Conservation (phyloP, 345 rosid species). For the Leavenworthia alabamica region DNA sequence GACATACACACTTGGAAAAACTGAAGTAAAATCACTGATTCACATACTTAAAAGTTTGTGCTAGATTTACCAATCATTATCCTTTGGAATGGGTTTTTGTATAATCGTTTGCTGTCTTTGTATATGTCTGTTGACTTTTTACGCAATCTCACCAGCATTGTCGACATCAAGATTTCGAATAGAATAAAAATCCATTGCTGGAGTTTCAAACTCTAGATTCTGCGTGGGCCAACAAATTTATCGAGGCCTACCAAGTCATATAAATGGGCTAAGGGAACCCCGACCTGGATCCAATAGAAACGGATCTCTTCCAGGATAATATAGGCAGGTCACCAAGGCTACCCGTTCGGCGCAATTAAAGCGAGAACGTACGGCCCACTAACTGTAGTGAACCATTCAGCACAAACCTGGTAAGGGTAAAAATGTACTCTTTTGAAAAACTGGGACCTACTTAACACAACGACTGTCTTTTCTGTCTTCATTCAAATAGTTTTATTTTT, state of each 20-base stretch:
- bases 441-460: conserved; percentile 12
- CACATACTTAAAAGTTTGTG: neutral
- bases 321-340: neutral
- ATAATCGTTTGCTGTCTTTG: neutral
- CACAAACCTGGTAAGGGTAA: neutral
- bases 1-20: neutral
- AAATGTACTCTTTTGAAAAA: too few species aligned
- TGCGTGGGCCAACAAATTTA: neutral
- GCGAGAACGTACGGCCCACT: neutral
- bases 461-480: conserved; percentile 30
- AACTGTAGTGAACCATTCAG: neutral
- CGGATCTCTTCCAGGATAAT: neutral
- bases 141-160: neutral
- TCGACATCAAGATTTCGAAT: neutral
- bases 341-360: conserved; percentile 25
- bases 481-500: conserved; percentile 25
- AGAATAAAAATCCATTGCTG: neutral
- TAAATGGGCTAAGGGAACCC: neutral
- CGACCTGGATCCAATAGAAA: neutral
- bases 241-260: neutral
- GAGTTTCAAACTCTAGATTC: too few species aligned
- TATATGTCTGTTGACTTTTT: neutral
- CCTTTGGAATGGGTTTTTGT: neutral
- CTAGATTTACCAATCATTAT: neutral
- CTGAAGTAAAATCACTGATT: neutral